Percentiles rank a stretch among this genome's conserved stretches.
Evolutionary conservation across 495 filamentous ascomycete species (phyloP).

Genomic region (Tuber melanosporum): DNA sequence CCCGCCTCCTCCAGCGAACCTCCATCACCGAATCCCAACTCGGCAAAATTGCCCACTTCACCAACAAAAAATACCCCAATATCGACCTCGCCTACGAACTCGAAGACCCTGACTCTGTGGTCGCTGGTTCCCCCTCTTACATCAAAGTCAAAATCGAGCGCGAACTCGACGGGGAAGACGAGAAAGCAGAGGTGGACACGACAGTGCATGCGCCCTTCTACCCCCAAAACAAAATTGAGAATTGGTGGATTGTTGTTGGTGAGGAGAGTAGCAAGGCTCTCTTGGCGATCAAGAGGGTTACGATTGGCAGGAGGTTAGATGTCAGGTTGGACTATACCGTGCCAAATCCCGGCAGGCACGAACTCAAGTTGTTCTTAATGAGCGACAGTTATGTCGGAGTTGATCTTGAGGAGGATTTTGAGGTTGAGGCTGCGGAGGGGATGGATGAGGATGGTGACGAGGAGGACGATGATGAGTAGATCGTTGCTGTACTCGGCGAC

Average conservation of each 20-base stretch:
- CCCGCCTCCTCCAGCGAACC: constrained; percentile 64
- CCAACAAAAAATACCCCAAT: constrained; percentile 93
- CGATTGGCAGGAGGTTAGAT: constrained; percentile 69
- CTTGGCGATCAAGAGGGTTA: constrained; percentile 89
- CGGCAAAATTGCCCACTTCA: constrained; percentile 82
- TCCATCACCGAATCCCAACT: constrained; percentile 76
- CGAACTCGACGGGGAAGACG: constrained; percentile 58
- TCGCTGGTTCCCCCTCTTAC: constrained; percentile 71
- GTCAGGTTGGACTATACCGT: constrained; percentile 81
- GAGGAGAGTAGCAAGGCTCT: constrained; percentile 79
- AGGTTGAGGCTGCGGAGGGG: constrained; percentile 75
- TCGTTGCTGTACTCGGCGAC: neutral
- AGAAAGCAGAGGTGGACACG: constrained; percentile 65
- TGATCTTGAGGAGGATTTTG: constrained; percentile 88
- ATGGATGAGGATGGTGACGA: constrained; percentile 92
- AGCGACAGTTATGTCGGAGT: constrained; percentile 93
- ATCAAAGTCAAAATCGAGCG: constrained; percentile 82
- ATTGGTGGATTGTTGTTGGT: constrained; percentile 91
- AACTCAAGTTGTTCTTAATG: constrained; percentile 89
- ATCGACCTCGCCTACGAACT: constrained; percentile 84
- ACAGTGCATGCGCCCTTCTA: constrained; percentile 96
- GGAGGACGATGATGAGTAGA: constrained; percentile 64
- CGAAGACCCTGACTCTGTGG: constrained; percentile 69
- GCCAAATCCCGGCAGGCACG: constrained; percentile 74
- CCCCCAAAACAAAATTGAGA: constrained; percentile 87